A percentile compares a stretch with the other conserved stretches of the same genome.
Conservation (phyloP, 1,284 basidiomycete genomes). For the Apiotrichum gamsii region DNA sequence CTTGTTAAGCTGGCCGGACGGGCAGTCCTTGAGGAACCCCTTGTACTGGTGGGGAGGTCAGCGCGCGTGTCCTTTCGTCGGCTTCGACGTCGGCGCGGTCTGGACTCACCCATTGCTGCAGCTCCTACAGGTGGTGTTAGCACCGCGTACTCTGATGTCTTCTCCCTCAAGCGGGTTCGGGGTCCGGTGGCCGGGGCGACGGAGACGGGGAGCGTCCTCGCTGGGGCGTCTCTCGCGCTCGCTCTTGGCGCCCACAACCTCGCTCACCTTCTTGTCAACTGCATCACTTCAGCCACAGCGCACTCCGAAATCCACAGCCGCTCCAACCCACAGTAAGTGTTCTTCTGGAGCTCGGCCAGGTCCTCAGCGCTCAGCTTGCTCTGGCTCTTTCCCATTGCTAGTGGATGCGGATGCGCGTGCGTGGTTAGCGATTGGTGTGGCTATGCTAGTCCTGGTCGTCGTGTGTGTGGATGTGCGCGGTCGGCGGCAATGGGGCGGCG, state of each 20-base stretch:
- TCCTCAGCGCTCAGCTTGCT: constrained; percentile 94
- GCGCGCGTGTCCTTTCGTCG: neutral
- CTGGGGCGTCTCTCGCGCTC: neutral
- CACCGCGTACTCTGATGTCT: neutral
- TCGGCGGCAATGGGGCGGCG: no score
- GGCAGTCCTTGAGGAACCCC: constrained; percentile 98
- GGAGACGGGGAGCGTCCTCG: no score
- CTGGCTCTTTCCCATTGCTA: constrained; percentile 82
- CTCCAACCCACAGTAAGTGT: constrained; percentile 82
- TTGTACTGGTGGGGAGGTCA: constrained; percentile 64
- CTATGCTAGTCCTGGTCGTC: no score
- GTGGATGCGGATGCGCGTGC: neutral
- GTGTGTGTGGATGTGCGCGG: no score
- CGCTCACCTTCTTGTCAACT: constrained; percentile 91
- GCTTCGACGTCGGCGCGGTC: constrained; percentile 36
- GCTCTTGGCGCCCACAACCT: neutral
- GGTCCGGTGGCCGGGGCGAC: no score
- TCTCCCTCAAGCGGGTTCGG: no score
- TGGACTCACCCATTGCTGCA: constrained; percentile 78
- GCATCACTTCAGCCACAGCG: no score
- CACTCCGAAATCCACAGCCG: no score
- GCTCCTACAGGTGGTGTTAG: constrained; percentile 53
- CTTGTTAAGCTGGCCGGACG: constrained; percentile 93
- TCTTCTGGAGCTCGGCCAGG: constrained; percentile 91
- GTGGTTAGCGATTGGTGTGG: neutral